Evolutionary conservation across 139 green algal species (phyloP).

Genomic region (Closterium sp.): DNA sequence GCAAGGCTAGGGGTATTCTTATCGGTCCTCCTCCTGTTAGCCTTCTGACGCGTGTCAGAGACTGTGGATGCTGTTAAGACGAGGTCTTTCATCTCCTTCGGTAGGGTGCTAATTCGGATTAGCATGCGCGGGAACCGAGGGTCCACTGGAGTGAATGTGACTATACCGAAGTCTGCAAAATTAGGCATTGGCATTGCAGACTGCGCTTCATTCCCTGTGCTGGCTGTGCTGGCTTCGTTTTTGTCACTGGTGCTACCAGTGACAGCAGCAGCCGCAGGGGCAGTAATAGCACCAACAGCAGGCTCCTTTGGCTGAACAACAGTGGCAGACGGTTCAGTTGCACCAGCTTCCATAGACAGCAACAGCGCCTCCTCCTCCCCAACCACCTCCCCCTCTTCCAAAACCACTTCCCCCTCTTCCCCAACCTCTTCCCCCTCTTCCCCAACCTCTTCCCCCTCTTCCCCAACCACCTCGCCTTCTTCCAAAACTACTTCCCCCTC

Average conservation of each 20-base stretch:
- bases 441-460: no score
- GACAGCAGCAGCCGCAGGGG: background rate
- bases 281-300: background rate
- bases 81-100: constrained; percentile 41
- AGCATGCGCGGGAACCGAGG: constrained; percentile 63
- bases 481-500: no score
- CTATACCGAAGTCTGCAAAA: background rate
- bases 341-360: no score
- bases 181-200: background rate
- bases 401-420: no score
- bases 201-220: background rate
- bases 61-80: background rate
- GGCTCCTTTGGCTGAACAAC: no score
- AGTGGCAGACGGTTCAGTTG: no score
- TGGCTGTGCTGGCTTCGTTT: background rate
- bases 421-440: background rate
- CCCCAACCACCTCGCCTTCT: background rate
- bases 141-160: constrained; percentile 61
- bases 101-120: constrained; percentile 36
- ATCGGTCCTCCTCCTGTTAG: background rate
- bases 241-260: background rate
- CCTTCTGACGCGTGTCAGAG: background rate
- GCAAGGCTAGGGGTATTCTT: background rate
- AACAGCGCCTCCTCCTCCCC: no score
- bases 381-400: no score